These are phyloP conservation scores for Phytophthora crassamura DNA, from an alignment of 352 stramenopile species.

Conservation along the genomic window DNA sequence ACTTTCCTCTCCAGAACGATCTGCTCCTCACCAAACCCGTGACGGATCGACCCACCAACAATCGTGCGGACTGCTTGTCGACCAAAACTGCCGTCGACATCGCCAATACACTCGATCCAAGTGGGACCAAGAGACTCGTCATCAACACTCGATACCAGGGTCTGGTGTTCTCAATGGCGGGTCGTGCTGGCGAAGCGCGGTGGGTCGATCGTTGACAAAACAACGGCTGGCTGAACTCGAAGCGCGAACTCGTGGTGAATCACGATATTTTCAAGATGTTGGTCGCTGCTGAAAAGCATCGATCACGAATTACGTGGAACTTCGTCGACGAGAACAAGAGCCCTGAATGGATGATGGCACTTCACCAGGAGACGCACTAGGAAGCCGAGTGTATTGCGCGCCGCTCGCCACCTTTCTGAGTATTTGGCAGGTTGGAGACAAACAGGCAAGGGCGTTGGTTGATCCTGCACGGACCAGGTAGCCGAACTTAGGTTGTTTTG, in stretches of 20 bases:
- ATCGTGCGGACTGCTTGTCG: conserved; percentile 11
- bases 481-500: too few species aligned
- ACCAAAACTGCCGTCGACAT: not conserved
- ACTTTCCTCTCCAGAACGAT: conserved; percentile 1
- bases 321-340: not conserved
- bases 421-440: too few species aligned
- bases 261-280: not conserved
- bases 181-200: not conserved
- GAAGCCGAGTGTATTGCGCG: not conserved
- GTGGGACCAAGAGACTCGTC: not conserved
- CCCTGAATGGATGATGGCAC: not conserved
- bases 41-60: not conserved
- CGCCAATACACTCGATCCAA: not conserved
- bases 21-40: not conserved
- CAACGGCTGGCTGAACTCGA: not conserved
- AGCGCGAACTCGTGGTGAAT: not conserved
- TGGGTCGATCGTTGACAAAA: conserved; percentile 13
- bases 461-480: too few species aligned
- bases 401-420: too few species aligned
- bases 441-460: too few species aligned
- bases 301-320: not conserved
- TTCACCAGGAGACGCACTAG: not conserved
- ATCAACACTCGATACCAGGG: conserved; percentile 10
- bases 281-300: conserved; percentile 4
- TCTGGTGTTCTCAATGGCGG: conserved; percentile 8